Conservation (phyloP, 805 yeast genomes). For the Ogataea populi-albae region DNA sequence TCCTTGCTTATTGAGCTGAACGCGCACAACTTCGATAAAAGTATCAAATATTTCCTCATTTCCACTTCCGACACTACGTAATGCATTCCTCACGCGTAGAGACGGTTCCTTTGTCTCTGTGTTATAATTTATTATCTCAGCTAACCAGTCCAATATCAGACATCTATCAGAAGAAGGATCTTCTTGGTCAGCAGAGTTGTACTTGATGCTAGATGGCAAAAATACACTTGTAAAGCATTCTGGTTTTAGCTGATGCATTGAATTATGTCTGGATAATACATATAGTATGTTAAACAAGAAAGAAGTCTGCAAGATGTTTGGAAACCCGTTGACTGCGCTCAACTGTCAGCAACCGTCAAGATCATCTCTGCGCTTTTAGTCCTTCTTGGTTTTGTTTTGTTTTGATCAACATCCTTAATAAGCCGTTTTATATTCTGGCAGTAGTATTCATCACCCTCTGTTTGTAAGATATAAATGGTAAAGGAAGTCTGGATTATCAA, state of each 20-base stretch:
- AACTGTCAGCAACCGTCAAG: too few species aligned
- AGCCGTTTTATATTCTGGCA: constrained; percentile 4
- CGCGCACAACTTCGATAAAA: constrained; percentile 14
- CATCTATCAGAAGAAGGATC: constrained; percentile 25
- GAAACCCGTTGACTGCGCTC: too few species aligned
- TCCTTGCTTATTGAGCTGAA: constrained; percentile 16
- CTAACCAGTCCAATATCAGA: constrained; percentile 26
- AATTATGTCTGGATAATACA: too few species aligned
- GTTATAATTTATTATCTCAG: constrained; percentile 15
- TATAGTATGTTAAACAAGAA: constrained; percentile 2
- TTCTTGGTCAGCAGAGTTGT: constrained; percentile 13
- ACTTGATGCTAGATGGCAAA: constrained; percentile 8
- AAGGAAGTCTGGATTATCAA: too few species aligned
- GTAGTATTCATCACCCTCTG: too few species aligned
- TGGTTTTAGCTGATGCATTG: constrained; percentile 11
- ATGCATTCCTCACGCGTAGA: constrained; percentile 20
- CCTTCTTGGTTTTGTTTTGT: background rate
- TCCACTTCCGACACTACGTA: constrained; percentile 17
- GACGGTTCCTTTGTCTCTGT: constrained; percentile 18
- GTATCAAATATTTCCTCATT: constrained; percentile 17
- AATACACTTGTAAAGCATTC: constrained; percentile 15
- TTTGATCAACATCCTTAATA: background rate
- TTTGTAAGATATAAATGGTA: too few species aligned
- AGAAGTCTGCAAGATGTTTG: too few species aligned
- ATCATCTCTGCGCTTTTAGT: background rate